Percentiles rank a stretch among this genome's conserved stretches.
Evolutionary conservation across 306 rosid species (phyloP).

Genomic region (Oemleria cerasiformis): DNA sequence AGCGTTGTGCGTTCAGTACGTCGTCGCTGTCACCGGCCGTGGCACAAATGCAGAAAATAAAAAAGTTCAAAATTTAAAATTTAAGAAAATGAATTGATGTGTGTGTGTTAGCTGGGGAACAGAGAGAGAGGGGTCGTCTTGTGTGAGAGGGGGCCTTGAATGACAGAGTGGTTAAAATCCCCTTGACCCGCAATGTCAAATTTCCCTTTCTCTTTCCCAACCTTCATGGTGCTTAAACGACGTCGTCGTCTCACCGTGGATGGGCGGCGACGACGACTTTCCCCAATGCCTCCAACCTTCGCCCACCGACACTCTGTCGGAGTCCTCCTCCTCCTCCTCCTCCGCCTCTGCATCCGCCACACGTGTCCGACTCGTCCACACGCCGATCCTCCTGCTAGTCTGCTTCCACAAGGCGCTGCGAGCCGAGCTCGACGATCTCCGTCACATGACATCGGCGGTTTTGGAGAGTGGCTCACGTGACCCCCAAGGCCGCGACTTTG

Average conservation of each 20-base stretch:
- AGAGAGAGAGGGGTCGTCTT: not conserved
- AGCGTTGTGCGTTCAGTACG: conserved; percentile 1
- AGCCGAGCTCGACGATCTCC: conserved; percentile 58
- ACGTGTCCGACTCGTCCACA: conserved; percentile 33
- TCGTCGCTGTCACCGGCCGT: conserved; percentile 19
- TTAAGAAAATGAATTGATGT: not conserved
- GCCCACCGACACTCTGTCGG: conserved; percentile 12
- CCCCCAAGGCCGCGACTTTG: conserved; percentile 14
- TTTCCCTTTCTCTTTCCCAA: conserved; percentile 30
- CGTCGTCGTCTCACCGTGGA: conserved; percentile 32
- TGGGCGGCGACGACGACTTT: conserved; percentile 54
- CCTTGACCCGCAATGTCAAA: conserved; percentile 19
- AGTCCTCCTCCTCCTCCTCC: not conserved
- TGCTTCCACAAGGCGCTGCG: conserved; percentile 73
- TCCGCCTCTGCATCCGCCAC: not conserved
- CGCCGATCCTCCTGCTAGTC: conserved; percentile 67
- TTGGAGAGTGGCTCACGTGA: conserved; percentile 27
- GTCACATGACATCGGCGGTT: conserved; percentile 37
- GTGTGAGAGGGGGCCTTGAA: not conserved
- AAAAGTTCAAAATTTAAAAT: not conserved
- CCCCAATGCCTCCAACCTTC: conserved; percentile 2
- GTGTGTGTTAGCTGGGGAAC: not conserved
- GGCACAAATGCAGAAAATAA: not conserved
- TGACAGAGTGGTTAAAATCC: conserved; percentile 11
- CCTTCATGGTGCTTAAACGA: conserved; percentile 52